A percentile compares a stretch with the other conserved stretches of the same genome.
Evolutionary conservation across 2,329 filamentous ascomycete genomes (phyloP).

Genomic region (Seiridium unicorne): DNA sequence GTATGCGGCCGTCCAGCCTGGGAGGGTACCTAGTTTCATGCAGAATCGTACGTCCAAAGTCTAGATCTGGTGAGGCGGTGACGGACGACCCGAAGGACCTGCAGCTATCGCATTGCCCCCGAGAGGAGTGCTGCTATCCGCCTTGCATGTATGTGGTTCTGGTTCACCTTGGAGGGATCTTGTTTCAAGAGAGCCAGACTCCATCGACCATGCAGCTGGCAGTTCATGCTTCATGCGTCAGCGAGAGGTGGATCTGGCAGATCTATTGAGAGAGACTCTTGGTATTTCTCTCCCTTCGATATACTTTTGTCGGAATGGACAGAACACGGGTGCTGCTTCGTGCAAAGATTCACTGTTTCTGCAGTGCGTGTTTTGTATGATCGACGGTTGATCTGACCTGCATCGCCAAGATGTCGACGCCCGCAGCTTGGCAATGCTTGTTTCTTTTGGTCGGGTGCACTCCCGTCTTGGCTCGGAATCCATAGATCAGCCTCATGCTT

Average conservation of each 20-base stretch:
- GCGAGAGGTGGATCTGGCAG: no score
- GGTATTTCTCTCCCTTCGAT: no score
- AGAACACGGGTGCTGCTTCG: no score
- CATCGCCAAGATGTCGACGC: neutral
- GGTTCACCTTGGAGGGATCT: no score
- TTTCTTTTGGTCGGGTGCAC: neutral
- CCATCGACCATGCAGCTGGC: no score
- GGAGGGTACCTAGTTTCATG: neutral
- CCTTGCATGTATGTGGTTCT: no score
- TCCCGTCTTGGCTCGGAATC: neutral
- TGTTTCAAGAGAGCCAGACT: no score
- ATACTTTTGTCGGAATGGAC: no score
- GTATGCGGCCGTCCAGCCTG: neutral
- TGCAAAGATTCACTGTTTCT: no score
- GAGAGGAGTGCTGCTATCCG: no score
- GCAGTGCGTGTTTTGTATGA: neutral
- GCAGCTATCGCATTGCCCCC: neutral
- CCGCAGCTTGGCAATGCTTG: conserved; percentile 2
- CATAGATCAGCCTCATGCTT: neutral
- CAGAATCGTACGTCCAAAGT: neutral
- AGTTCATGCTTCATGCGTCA: no score
- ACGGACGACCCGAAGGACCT: neutral
- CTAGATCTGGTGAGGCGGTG: neutral
- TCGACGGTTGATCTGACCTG: neutral
- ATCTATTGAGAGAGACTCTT: no score